Evolutionary conservation across 257 asterid species (phyloP).

Genomic region (Schizonepeta tenuifolia): DNA sequence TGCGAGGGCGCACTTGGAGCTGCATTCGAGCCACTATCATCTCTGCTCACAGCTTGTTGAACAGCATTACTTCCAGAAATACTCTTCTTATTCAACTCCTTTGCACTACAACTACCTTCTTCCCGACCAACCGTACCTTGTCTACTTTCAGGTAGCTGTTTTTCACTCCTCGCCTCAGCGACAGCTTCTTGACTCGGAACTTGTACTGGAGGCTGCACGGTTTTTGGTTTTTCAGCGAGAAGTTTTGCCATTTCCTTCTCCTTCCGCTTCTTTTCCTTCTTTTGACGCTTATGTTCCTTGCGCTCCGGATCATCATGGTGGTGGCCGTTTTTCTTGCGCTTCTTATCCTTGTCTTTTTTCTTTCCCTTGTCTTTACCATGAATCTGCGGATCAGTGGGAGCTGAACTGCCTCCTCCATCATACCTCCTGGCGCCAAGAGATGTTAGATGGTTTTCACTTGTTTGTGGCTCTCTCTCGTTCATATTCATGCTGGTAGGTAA

Average conservation of each 20-base stretch:
- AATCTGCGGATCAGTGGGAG: slow-evolving; percentile 26
- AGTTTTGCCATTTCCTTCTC: slow-evolving; percentile 85
- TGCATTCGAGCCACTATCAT: slow-evolving; percentile 44
- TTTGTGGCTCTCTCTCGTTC: slow-evolving; percentile 41
- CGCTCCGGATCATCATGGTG: slow-evolving; percentile 59
- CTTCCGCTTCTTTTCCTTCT: slow-evolving; percentile 53
- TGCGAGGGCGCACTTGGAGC: slow-evolving; percentile 50
- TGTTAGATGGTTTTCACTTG: slow-evolving; percentile 45
- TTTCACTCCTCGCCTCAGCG: slow-evolving; percentile 27
- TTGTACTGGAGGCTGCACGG: slow-evolving; percentile 31
- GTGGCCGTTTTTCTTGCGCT: slow-evolving; percentile 48
- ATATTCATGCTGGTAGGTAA: slow-evolving; percentile 36
- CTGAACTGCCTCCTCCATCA: slow-evolving; percentile 24
- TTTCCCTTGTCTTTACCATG: slow-evolving; percentile 43
- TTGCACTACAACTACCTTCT: slow-evolving; percentile 33
- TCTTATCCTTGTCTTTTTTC: slow-evolving; percentile 45
- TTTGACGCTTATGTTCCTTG: slow-evolving; percentile 61
- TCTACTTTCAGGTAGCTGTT: slow-evolving; percentile 35
- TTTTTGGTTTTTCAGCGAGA: slow-evolving; percentile 47
- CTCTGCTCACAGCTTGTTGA: slow-evolving; percentile 44
- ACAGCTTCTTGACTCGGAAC: slow-evolving; percentile 33
- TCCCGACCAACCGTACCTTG: slow-evolving; percentile 31
- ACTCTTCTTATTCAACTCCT: slow-evolving; percentile 29
- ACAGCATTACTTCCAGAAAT: slow-evolving; percentile 30
- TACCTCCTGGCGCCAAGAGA: slow-evolving; percentile 36